Base-by-base conservation (phyloP, 257 asterid species). In the Primulina huaijiensis region DNA sequence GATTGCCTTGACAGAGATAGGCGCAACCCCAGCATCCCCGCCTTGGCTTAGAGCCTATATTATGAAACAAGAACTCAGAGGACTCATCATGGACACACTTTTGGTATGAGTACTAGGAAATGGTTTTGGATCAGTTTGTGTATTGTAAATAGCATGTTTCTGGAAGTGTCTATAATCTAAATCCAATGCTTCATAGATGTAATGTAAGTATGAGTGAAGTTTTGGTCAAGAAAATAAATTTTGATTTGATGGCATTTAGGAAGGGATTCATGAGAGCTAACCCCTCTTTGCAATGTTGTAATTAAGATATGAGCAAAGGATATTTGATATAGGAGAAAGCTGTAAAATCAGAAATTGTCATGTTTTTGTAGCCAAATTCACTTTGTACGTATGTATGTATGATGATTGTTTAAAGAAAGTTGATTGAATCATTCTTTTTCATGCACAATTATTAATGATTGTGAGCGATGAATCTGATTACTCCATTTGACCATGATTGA, bases 1-100 rank as follows among this genome's bases (percentile, higher is more conserved):
- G 95, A 94, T 72, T 93, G 99, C 84, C 93, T 90, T 0, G 96
- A 90, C 73, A 79, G 96, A 88, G 97, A 91, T 64, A 81, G 95
- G 76, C 92, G 92, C 69, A 89, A 85, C 70, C 83, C 97, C 85
- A 88, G 97, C 91, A 90, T 94, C 97, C 97, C 96, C 7, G 75
- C 99, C 75, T 66, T 89, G 86, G 99, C 99, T 34, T 94, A 75
- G 74, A 73, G 82, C 52, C 17, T 71, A 60, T 60, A 73, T 66
- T 63, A 59, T 62, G 12, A 66, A 34, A 63, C 70, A 64, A 75
- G 61, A 23, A 19, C 30, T 1, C 58, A 23, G 29, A 23, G 21
- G 50, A 27, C 57, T 16, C 57, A 33, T 21, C 29, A 5, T 27
- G 37, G 6, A 34, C 53, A 55, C 17, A 40, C 11, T 70, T 76